phyloP scores from a whole-genome alignment of 106 monocot genomes.

The Apostasia shenzhenica region DNA sequence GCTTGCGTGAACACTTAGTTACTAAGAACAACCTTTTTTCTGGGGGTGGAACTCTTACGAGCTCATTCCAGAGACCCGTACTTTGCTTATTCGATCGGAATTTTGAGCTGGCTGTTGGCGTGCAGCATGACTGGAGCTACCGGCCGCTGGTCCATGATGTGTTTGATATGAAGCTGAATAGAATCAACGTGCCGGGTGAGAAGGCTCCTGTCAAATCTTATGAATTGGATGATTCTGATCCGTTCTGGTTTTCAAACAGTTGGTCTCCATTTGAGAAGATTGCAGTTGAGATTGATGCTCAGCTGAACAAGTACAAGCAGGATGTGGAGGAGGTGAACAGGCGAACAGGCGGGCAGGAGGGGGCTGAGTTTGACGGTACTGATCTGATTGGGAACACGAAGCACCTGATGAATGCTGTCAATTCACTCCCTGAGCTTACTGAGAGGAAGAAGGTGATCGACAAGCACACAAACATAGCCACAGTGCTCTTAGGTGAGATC shows the following conservation, averaged over 20 bases:
- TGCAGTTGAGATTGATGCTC: constrained; percentile 84
- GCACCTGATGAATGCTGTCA: constrained; percentile 87
- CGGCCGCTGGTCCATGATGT: constrained; percentile 80
- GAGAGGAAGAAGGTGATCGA: constrained; percentile 93
- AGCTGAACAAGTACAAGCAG: constrained; percentile 89
- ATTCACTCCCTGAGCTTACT: constrained; percentile 89
- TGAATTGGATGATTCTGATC: constrained; percentile 68
- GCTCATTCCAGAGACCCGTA: constrained; percentile 70
- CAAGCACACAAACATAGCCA: constrained; percentile 89
- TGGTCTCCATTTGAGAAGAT: constrained; percentile 92
- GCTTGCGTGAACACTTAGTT: constrained; percentile 67
- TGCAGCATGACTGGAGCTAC: constrained; percentile 96
- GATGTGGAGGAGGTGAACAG: constrained; percentile 87
- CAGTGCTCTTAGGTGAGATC: constrained; percentile 72
- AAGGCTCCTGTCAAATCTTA: constrained; percentile 47
- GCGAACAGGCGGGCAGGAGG: constrained; percentile 62
- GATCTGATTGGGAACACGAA: constrained; percentile 88
- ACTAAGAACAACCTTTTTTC: constrained; percentile 74
- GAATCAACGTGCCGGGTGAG: constrained; percentile 41
- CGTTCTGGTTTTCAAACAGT: constrained; percentile 73
- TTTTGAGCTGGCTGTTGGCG: constrained; percentile 81
- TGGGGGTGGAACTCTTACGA: constrained; percentile 32
- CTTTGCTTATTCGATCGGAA: constrained; percentile 87
- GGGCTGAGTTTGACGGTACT: constrained; percentile 77
- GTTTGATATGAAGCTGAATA: constrained; percentile 67